Percentiles rank a stretch among this genome's conserved stretches.
These are phyloP conservation scores for Eucalyptus decipiens DNA, from an alignment of 345 rosid species.

Conservation along the genomic window DNA sequence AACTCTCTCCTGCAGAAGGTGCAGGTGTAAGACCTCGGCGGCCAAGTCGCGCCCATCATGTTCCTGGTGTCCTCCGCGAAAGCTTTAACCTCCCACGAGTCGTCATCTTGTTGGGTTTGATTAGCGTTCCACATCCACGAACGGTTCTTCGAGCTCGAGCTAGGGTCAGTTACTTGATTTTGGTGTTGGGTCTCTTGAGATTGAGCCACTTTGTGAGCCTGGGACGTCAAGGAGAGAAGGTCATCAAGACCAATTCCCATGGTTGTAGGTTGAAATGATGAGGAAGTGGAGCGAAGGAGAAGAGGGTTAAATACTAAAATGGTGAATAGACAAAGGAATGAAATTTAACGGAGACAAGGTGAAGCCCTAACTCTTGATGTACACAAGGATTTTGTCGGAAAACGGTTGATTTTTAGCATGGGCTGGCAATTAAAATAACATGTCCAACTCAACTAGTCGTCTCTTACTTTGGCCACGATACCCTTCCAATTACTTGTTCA, in stretches of 20 bases:
- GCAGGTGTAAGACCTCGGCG: constrained; percentile 93
- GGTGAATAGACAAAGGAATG: neutral
- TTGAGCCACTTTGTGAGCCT: constrained; percentile 3
- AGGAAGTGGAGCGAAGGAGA: neutral
- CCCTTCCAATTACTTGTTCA: neutral
- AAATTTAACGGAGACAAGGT: constrained; percentile 2
- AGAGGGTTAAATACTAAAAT: constrained; percentile 21
- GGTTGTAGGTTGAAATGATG: constrained; percentile 5
- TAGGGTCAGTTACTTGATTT: neutral
- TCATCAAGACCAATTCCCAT: constrained; percentile 33
- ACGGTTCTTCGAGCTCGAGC: neutral
- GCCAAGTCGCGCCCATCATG: constrained; percentile 85
- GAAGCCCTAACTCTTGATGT: constrained; percentile 14
- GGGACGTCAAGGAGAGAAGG: constrained; percentile 20
- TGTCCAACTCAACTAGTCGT: constrained; percentile 4
- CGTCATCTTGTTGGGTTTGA: constrained; percentile 36
- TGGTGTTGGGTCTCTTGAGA: neutral
- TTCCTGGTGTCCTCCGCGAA: constrained; percentile 74
- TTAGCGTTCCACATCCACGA: constrained; percentile 8
- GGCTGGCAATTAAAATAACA: neutral
- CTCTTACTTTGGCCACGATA: constrained; percentile 29
- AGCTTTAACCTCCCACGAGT: constrained; percentile 93
- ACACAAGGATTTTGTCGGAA: constrained; percentile 9
- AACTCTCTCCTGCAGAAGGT: constrained; percentile 90
- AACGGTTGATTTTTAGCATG: constrained; percentile 15